Evolutionary conservation across 768 basidiomycete species (phyloP).

Genomic region (Phaffia tasmanica): DNA sequence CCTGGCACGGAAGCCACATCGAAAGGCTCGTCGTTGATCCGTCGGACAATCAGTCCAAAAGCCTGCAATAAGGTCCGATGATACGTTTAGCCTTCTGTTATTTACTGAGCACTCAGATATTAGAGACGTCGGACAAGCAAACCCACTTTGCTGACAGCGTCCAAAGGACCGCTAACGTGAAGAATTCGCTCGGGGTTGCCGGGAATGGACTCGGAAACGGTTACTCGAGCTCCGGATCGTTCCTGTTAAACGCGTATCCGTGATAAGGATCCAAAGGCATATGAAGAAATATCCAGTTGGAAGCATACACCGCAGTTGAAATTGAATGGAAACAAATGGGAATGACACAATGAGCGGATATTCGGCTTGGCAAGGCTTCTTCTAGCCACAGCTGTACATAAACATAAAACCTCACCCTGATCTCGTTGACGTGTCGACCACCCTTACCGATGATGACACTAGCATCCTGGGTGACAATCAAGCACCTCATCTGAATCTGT

Average conservation of each 20-base stretch:
- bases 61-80: slow-evolving; percentile 48
- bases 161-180: slow-evolving; percentile 88
- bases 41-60: slow-evolving; percentile 93
- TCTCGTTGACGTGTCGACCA: slow-evolving; percentile 94
- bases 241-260: slow-evolving; percentile 28
- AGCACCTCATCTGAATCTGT: slow-evolving; percentile 84
- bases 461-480: slow-evolving; percentile 98
- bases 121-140: slow-evolving; percentile 3
- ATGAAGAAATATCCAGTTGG: too few species aligned
- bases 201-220: slow-evolving; percentile 96
- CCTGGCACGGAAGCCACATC: slow-evolving; percentile 96
- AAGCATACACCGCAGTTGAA: too few species aligned
- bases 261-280: too few species aligned
- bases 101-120: neutral
- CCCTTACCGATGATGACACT: slow-evolving; percentile 97
- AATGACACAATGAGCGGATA: too few species aligned
- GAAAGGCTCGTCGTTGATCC: slow-evolving; percentile 98
- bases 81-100: neutral
- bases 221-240: slow-evolving; percentile 88
- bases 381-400: too few species aligned
- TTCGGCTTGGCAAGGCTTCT: too few species aligned
- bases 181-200: slow-evolving; percentile 98
- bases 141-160: slow-evolving; percentile 93
- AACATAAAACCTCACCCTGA: slow-evolving; percentile 51
- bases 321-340: too few species aligned